Base-by-base conservation (phyloP, 306 rosid genomes). In the Trichosanthes cucumerina region DNA sequence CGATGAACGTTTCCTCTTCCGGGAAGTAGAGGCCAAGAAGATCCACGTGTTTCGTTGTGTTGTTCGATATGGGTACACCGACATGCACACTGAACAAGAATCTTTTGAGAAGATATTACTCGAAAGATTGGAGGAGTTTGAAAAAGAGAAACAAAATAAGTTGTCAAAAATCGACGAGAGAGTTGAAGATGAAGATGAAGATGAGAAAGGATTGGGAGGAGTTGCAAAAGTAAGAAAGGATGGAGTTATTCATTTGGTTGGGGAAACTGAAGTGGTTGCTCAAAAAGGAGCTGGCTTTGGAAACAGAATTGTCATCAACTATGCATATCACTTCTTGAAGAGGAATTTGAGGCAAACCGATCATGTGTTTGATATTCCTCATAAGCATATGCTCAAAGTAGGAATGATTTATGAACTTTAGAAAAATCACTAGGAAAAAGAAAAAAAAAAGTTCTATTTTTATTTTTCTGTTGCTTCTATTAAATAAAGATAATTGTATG, bases 41-140 rank as follows among this genome's bases (percentile, higher is more conserved):
- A 78, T 78, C 0, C 28, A 78, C 3, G 79, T 86, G 11, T 86
- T 83, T 38, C 85, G 84, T 6, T 83, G 88, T 15, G 85, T 83
- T 12, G 83, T 75, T 1, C 77, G 88, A 73, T 86, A 83, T 1
- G 86, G 85, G 2, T 83, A 86, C 76, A 78, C 47, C 2, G 85
- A 86, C 9, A 36, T 21, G 19, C 78, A 38, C 11, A 33, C 64
- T 0, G 81, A 34, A 50, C n/a, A 65, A 11, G 84, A 80, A 3
- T 50, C 84, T 0, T 65, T 82, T 13, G 86, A 85, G 50, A 75
- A 9, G 12, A 2, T 87, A n/a, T 39, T 93, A 75, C 65, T 91
- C n/a, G 85, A 88, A 3, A 87, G 68, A 33, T 10, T 91, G 60
- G 88, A 87, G 73, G 88, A 78, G 9, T 93, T 81, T 53, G 18